Conservation (phyloP, 2,329 filamentous ascomycete species). For the Rutstroemia sp. region DNA sequence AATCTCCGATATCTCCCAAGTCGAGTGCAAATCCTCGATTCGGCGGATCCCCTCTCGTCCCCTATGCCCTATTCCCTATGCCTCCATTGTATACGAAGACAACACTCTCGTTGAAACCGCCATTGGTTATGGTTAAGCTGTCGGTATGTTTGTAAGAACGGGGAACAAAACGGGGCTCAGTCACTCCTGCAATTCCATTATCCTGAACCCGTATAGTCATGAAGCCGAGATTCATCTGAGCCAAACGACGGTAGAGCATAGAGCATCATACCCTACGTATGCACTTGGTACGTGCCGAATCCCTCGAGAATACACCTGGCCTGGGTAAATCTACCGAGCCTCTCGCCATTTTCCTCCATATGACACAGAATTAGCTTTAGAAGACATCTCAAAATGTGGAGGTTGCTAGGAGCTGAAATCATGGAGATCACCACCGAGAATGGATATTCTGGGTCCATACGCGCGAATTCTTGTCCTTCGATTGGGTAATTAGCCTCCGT, state of each 20-base stretch:
- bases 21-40: too few relatives aligned
- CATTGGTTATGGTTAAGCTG: too few relatives aligned
- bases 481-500: conserved; percentile 2
- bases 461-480: neutral
- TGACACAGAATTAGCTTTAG: conserved; percentile 8
- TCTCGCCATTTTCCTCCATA: neutral
- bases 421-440: neutral
- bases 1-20: too few relatives aligned
- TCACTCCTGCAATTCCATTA: neutral
- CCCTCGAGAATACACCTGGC: neutral
- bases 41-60: too few relatives aligned
- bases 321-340: conserved; percentile 1
- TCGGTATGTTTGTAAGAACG: too few relatives aligned
- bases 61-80: too few relatives aligned
- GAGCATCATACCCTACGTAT: neutral
- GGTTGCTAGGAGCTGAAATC: conserved; percentile 3
- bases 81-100: too few relatives aligned
- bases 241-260: neutral
- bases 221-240: neutral
- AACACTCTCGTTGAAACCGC: too few relatives aligned
- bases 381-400: conserved; percentile 4
- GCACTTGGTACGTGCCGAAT: neutral
- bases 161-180: neutral
- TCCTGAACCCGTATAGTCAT: neutral
- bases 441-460: neutral